Conservation (phyloP, 306 rosid genomes). For the Myrica gale region DNA sequence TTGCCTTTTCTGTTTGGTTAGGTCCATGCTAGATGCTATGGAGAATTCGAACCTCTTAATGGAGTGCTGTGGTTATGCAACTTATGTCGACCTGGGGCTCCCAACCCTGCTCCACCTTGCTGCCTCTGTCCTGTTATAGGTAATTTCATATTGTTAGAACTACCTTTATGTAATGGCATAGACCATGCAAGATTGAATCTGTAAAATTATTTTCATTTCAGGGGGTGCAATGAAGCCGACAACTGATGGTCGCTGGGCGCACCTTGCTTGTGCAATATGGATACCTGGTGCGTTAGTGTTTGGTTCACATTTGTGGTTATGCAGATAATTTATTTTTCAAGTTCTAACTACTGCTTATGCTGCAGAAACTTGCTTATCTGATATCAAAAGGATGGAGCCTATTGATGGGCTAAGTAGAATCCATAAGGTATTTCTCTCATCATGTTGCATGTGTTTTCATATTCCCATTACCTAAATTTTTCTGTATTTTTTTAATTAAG, state of each 20-base stretch:
- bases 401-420: constrained; percentile 91
- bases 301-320: constrained; percentile 19
- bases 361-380: constrained; percentile 96
- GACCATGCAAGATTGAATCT: constrained; percentile 23
- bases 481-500: background rate
- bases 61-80: constrained; percentile 94
- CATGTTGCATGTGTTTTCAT: background rate
- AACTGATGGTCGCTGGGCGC: constrained; percentile 98
- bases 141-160: constrained; percentile 35
- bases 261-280: constrained; percentile 99
- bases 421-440: constrained; percentile 57
- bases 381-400: constrained; percentile 95
- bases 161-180: constrained; percentile 17
- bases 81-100: constrained; percentile 86
- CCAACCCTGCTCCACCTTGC: constrained; percentile 71
- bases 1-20: constrained; percentile 25
- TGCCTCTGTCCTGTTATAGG: constrained; percentile 97
- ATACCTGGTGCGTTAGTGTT: constrained; percentile 77
- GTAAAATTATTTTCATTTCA: constrained; percentile 37
- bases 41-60: constrained; percentile 86
- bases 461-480: constrained; percentile 1
- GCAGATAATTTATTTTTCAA: constrained; percentile 16
- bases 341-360: constrained; percentile 33
- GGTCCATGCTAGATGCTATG: constrained; percentile 99
- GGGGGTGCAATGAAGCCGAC: constrained; percentile 99